These are phyloP conservation scores for Magnolia sinica DNA, from an alignment of 164 flowering plant species.

Conservation along the genomic window DNA sequence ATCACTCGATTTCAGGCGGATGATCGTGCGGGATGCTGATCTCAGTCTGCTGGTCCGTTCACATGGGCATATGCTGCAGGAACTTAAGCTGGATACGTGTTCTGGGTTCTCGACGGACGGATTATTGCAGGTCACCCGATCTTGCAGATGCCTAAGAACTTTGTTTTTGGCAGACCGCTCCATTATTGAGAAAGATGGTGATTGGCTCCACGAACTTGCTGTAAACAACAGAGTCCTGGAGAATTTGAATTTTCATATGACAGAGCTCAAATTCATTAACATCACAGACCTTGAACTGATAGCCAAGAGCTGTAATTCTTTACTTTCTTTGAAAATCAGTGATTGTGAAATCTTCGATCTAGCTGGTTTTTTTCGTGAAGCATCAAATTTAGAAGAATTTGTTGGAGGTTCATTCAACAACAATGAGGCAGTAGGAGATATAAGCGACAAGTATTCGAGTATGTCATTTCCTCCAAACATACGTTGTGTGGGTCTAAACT, in stretches of 20 bases:
- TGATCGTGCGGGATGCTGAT: no score
- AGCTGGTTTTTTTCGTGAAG: constrained; percentile 52
- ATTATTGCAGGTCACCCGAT: not conserved
- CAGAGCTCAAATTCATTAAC: constrained; percentile 48
- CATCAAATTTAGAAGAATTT: constrained; percentile 72
- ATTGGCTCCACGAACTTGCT: constrained; percentile 92
- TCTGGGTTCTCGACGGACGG: no score
- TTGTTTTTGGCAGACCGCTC: constrained; percentile 77
- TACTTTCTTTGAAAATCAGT: constrained; percentile 64
- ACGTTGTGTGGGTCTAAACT: constrained; percentile 60
- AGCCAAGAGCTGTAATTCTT: constrained; percentile 64
- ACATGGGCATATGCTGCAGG: no score
- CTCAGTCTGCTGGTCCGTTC: no score
- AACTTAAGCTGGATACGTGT: no score
- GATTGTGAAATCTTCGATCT: constrained; percentile 64
- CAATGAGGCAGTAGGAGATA: no score
- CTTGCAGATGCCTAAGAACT: constrained; percentile 56
- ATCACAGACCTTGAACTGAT: constrained; percentile 69
- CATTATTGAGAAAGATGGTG: constrained; percentile 57
- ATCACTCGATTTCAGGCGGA: no score
- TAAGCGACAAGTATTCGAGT: constrained; percentile 22
- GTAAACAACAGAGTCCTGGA: constrained; percentile 67
- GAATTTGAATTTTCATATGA: constrained; percentile 68
- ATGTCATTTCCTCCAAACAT: constrained; percentile 54
- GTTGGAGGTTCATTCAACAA: constrained; percentile 66